Evolutionary conservation across 2,329 filamentous ascomycete species (phyloP).

Genomic region (Westerdykella ornata): DNA sequence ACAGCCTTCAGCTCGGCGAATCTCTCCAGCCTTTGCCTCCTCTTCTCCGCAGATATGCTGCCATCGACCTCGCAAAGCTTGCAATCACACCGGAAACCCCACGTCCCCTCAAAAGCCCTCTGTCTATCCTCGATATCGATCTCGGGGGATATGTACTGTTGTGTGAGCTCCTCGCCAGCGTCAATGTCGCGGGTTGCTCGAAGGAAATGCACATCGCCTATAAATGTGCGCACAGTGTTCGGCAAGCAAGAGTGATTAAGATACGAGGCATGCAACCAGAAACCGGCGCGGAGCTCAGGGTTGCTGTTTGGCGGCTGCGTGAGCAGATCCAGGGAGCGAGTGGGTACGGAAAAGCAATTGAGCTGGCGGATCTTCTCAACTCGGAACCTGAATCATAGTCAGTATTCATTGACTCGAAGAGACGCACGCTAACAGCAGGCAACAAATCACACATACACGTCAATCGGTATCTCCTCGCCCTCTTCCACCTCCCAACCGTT

Average conservation of each 20-base stretch:
- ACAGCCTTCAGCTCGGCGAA: slow-evolving; percentile 17
- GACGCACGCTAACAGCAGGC: not conserved
- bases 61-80: slow-evolving; percentile 14
- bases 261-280: slow-evolving; percentile 39
- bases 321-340: slow-evolving; percentile 14
- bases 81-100: slow-evolving; percentile 21
- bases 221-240: slow-evolving; percentile 35
- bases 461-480: slow-evolving; percentile 30
- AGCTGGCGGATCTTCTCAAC: slow-evolving; percentile 39
- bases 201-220: slow-evolving; percentile 37
- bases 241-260: slow-evolving; percentile 41
- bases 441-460: slow-evolving; percentile 28
- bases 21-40: slow-evolving; percentile 7
- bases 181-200: slow-evolving; percentile 35
- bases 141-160: slow-evolving; percentile 20
- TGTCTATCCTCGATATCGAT: slow-evolving; percentile 14
- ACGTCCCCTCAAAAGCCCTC: slow-evolving; percentile 12
- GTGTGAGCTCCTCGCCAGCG: slow-evolving; percentile 16
- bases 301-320: slow-evolving; percentile 8
- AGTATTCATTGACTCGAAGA: not conserved
- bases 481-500: slow-evolving; percentile 31
- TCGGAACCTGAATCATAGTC: slow-evolving; percentile 33
- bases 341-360: slow-evolving; percentile 42
- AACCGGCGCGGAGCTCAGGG: slow-evolving; percentile 23
- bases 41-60: not conserved